These are phyloP conservation scores for Cladorrhinum sp. DNA, from an alignment of 2,329 filamentous ascomycete species.

Conservation along the genomic window DNA sequence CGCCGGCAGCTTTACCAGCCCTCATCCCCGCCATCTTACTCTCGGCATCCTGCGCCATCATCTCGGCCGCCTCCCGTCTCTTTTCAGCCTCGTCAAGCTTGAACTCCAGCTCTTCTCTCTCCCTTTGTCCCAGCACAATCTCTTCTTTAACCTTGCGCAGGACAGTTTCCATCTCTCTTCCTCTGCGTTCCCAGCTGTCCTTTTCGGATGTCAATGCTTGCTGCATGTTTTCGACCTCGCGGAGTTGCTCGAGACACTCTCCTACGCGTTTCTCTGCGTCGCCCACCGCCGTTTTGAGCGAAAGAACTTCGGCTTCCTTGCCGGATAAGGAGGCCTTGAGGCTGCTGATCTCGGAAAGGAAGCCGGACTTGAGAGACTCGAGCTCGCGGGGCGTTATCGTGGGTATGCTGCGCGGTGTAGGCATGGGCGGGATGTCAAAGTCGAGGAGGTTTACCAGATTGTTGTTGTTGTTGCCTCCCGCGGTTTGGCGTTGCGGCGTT, in stretches of 20 bases:
- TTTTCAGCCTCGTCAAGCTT: conserved; percentile 76
- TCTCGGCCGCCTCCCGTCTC: conserved; percentile 69
- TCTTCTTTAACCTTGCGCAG: conserved; percentile 78
- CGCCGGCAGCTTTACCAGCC: conserved; percentile 53
- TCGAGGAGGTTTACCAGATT: conserved; percentile 71
- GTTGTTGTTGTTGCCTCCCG: conserved; percentile 22
- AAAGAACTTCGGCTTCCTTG: conserved; percentile 86
- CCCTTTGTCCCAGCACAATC: conserved; percentile 72
- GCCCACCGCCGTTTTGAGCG: conserved; percentile 79
- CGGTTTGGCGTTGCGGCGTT: conserved; percentile 44
- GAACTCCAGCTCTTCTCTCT: conserved; percentile 73
- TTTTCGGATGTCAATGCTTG: conserved; percentile 74
- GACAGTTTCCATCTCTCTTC: conserved; percentile 80
- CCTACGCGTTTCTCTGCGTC: conserved; percentile 92
- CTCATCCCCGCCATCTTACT: conserved; percentile 73
- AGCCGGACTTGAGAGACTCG: conserved; percentile 85
- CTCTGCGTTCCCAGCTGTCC: conserved; percentile 78
- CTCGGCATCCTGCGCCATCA: conserved; percentile 71
- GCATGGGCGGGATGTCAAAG: conserved; percentile 90
- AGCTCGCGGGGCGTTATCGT: conserved; percentile 88
- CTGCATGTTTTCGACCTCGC: conserved; percentile 69
- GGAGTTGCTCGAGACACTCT: conserved; percentile 76
- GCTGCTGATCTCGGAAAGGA: conserved; percentile 91
- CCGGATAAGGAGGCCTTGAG: conserved; percentile 87
- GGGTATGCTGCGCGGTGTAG: conserved; percentile 87